A percentile compares a stretch with the other conserved stretches of the same genome.
phyloP scores from a whole-genome alignment of 2,329 filamentous ascomycete species.

The Alternaria hordeiaustralica region DNA sequence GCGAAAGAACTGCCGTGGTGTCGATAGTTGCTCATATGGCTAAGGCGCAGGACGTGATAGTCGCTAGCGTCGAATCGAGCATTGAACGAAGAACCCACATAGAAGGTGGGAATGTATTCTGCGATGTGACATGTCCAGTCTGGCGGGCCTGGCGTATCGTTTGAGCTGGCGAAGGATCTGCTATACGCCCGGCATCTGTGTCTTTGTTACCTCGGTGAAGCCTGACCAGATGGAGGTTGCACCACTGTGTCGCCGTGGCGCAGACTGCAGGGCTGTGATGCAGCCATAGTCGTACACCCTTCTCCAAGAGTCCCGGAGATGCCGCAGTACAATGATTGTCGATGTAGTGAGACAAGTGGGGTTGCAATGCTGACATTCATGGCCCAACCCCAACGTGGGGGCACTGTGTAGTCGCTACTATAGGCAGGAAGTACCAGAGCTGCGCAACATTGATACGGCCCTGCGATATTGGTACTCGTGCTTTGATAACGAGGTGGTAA shows the following conservation, averaged over 20 bases:
- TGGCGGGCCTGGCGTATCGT: background rate
- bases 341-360: background rate
- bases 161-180: background rate
- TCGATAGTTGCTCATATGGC: background rate
- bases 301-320: background rate
- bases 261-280: background rate
- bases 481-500: background rate
- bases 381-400: background rate
- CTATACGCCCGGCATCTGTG: background rate
- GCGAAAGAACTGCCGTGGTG: background rate
- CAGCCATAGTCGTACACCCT: background rate
- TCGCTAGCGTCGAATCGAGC: background rate
- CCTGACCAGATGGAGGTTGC: background rate
- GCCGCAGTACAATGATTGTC: background rate
- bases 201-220: background rate
- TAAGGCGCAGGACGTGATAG: background rate
- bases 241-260: background rate
- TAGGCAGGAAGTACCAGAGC: background rate
- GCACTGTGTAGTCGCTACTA: background rate
- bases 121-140: background rate
- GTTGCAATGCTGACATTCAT: background rate
- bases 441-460: background rate
- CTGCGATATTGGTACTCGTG: background rate
- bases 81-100: background rate
- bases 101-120: background rate